Evolutionary conservation across 805 yeast genomes (phyloP), one percentile per base, ranked within the genome.

Genomic region (Yamadazyma nakazawae): DNA sequence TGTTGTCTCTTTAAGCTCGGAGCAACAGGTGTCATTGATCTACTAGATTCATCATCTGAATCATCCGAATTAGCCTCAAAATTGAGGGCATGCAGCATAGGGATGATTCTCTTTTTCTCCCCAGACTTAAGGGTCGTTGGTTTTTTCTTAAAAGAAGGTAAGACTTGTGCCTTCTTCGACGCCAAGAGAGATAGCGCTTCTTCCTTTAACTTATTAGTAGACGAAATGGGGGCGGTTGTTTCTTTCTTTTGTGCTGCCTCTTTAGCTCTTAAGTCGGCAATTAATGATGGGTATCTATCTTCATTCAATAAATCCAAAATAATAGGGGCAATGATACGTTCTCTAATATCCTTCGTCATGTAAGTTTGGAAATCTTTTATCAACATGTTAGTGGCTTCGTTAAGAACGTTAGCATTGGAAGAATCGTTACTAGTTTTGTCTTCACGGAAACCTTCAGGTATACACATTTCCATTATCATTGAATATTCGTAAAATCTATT

Each of bases 301-400:
- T 81, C 82, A 47, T 79, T 76, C 53, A 89, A 69, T 16, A 76
- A 64, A 26, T 82, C 82, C 45, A 85, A 70, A 14, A 89, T 78
- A 1, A 75, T 72, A 0, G 94, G 88, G 0, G 86, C 90, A 19
- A 88, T 76, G 3, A 86, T 66, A 49, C 88, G 78, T 56, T 82
- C 92, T 53, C 86, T 73, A 19, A 89, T 78, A 64, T 89, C 96
- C 50, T 84, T 84, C 17, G 81, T 67, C 38, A 89, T 61, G 40
- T 82, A 81, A 10, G 70, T 67, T 49, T 79, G 80, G 42, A 89
- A 72, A 53, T 89, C 96, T 46, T 77, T 79, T 21, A 82, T 59
- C 40, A 90, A 67, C 43, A 75, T 65, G 18, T 74, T 66, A 0
- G 79, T 72, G 0, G 96, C 84, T 40, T 82, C 87, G 16, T 77